Conservation (phyloP, 805 yeast species). For the Candida tammaniensis region DNA sequence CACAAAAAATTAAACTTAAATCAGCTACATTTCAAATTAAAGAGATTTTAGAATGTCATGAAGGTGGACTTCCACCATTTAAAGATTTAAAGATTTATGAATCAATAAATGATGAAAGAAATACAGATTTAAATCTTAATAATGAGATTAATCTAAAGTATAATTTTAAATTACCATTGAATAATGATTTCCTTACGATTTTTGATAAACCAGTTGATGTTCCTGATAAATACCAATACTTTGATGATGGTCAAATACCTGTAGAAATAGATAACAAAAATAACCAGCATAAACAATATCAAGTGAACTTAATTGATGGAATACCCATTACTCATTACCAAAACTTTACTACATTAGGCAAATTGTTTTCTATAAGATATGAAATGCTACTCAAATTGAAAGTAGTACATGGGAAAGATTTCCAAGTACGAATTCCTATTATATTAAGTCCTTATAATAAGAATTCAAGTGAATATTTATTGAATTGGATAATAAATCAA, state of each 20-base stretch:
- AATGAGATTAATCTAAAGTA: constrained; percentile 25
- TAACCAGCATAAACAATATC: constrained; percentile 20
- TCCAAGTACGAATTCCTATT: constrained; percentile 50
- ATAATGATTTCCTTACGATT: constrained; percentile 33
- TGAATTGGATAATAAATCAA: constrained; percentile 53
- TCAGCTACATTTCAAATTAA: constrained; percentile 46
- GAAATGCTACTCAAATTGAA: constrained; percentile 50
- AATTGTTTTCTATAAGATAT: constrained; percentile 50
- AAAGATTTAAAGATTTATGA: constrained; percentile 43
- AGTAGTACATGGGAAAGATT: constrained; percentile 46
- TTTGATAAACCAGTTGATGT: constrained; percentile 10
- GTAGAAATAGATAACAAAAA: constrained; percentile 15
- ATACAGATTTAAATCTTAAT: constrained; percentile 20
- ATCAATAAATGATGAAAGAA: constrained; percentile 25
- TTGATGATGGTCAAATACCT: constrained; percentile 9
- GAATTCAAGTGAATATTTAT: constrained; percentile 44
- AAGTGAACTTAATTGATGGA: constrained; percentile 33
- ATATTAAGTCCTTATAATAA: constrained; percentile 54
- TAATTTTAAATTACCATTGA: constrained; percentile 28
- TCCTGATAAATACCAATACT: constrained; percentile 2
- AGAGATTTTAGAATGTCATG: constrained; percentile 54
- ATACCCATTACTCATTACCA: constrained; percentile 45
- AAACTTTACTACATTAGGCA: constrained; percentile 51
- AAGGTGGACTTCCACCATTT: constrained; percentile 47
- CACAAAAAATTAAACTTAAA: constrained; percentile 38